Evolutionary conservation across 805 yeast genomes (phyloP), one percentile per base, ranked within the genome.

Genomic region (Lipomyces kockii): DNA sequence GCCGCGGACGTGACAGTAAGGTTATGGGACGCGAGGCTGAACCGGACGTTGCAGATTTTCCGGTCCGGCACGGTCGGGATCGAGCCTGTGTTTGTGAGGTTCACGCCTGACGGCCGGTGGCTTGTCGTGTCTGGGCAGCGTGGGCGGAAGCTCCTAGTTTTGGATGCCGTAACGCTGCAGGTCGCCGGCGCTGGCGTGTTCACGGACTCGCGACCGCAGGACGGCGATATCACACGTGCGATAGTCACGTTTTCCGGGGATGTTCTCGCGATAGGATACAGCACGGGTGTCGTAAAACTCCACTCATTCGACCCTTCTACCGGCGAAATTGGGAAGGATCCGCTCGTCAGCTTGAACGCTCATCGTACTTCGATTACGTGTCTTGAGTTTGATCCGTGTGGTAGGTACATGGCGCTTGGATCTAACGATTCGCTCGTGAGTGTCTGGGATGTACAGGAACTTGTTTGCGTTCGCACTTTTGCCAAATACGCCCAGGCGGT

Each of bases 381-480:
- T 37, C 65, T 86, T 14, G 77, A 78, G 20, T 76, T 86, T 61
- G 89, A 86, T 71, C 87, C 88, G 2, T 73, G 80, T 60, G 91
- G 89, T 0, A 71, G 77, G 27, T 83, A 76, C 70, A 65, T 88
- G 11, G 82, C 83, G 2, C 83, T 82, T 1, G 91, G 90, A 0
- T 80, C 88, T 22, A 83, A 82, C 64, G 90, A 86, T 67, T 89
- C 89, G 32, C 80, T 83, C 22, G 81, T 85, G 6, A 80, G 86
- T 22, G 52, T 85, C 11, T 86, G 88, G 88, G 78, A 80, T 52
- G 74, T 83, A 7, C 67, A 74, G 1, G 79, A 80, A 34, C 76
- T 85, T 76, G 76, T 80, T 62, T 78, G 80, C 58, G 65, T 73
- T n/a, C 74, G 75, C 46, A 81, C 83, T 0, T 25, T 68, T 32